Base-by-base conservation (phyloP, 352 stramenopile species). In the Phytopythium oedochilum region DNA sequence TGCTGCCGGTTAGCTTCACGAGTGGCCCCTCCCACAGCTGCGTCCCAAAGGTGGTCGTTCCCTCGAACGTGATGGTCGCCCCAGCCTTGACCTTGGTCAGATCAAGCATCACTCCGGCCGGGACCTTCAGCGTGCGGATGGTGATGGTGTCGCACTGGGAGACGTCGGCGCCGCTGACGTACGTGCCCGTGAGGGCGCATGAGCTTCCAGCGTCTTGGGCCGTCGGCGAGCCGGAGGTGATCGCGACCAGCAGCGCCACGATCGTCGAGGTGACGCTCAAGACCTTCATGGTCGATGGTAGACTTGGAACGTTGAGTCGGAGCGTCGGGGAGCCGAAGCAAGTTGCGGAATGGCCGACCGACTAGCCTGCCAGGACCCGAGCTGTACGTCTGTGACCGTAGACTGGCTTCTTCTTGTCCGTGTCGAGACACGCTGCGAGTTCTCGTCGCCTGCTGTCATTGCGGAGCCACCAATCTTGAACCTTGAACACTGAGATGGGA, bases 21-120 rank as follows among this genome's bases (percentile, higher is more conserved):
- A 79, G 66, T n/a, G 66, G 70, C 14, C 70, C 70, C 14, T 66
- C 64, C 60, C 66, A 79, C 36, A 60, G 47, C 12, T 66, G 51
- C 29, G 61, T 49, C 29, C 55, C 63, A 58, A 78, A 78, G 11
- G 63, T 78, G 17, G 63, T 71, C 9, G 63, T 75, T 22, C 70
- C 70, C 56, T 51, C 38, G 47, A 75, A 74, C 29, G 55, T 70
- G 57, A 79, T 73, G 18, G 55, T 69, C 1, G 70, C 63, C 17
- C 64, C 60, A 3, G 55, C 55, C 44, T 60, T 49, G n/a, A 59
- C 50, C 12, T 61, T 59, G 20, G 61, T 66, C 14, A 77, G 54
- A 51, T 77, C 68, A 25, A 77, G 56, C 15, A 61, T 76, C 18
- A 64, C 55, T 22, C 68, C 68, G 4, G 63, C 61, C 22, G 68